Percentiles rank a stretch among this genome's conserved stretches.
These are phyloP conservation scores for Cryphonectria parasitica DNA, from an alignment of 2,329 filamentous ascomycete species.

Conservation along the genomic window DNA sequence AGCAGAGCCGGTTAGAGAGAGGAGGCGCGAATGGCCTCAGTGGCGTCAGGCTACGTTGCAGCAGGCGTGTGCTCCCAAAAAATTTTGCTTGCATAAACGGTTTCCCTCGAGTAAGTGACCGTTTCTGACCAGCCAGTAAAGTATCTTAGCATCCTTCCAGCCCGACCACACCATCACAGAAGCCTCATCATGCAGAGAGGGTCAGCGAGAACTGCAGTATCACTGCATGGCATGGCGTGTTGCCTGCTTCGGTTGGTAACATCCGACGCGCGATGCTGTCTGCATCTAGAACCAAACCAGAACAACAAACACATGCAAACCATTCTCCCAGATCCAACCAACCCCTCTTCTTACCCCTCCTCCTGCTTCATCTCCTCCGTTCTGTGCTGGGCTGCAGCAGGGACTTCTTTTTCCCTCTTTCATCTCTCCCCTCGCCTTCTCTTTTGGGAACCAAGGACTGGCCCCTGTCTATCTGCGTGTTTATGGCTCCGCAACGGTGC, in stretches of 20 bases:
- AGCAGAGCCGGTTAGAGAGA: not conserved
- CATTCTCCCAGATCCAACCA: not conserved
- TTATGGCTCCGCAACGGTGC: not conserved
- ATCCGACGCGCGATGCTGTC: not conserved
- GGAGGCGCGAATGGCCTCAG: constrained; percentile 12
- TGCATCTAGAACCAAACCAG: not conserved
- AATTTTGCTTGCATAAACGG: not conserved
- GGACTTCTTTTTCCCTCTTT: not conserved
- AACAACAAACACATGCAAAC: constrained; percentile 5
- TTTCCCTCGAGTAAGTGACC: not conserved
- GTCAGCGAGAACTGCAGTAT: not conserved
- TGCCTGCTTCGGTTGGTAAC: constrained; percentile 8
- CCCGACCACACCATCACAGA: constrained; percentile 1
- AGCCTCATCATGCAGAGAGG: not conserved
- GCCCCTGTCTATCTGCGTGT: not conserved
- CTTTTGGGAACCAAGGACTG: not conserved
- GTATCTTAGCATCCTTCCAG: not conserved
- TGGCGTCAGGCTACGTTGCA: constrained; percentile 13
- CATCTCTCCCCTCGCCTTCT: not conserved
- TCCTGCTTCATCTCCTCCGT: not conserved
- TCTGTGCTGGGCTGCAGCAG: not conserved
- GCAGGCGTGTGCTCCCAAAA: not conserved
- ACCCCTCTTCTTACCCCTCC: no score
- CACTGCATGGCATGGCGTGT: not conserved
- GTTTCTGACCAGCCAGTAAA: no score